phyloP scores from a whole-genome alignment of 2,329 filamentous ascomycete species.

The Akanthomyces muscarius region DNA sequence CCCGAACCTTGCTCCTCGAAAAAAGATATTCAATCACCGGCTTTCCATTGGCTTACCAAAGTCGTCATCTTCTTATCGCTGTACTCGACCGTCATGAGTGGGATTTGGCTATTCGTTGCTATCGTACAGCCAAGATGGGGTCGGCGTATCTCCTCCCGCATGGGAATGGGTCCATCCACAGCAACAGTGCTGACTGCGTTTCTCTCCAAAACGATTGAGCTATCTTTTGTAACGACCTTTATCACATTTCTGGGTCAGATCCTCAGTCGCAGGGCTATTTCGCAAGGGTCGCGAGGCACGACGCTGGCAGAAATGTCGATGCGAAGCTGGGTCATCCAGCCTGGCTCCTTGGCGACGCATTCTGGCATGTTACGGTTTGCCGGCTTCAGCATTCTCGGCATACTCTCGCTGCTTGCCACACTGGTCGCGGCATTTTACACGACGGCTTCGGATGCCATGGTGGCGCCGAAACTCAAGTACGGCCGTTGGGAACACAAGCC shows the following conservation, averaged over 20 bases:
- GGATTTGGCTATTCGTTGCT: constrained; percentile 61
- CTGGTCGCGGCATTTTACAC: constrained; percentile 69
- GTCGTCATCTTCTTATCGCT: constrained; percentile 48
- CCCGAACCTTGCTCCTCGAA: constrained; percentile 33
- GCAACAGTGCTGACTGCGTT: constrained; percentile 65
- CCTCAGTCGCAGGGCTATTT: constrained; percentile 64
- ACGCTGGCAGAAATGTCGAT: constrained; percentile 75
- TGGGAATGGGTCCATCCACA: constrained; percentile 55
- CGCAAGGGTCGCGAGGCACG: constrained; percentile 57
- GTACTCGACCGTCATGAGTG: constrained; percentile 62
- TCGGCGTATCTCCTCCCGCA: constrained; percentile 48
- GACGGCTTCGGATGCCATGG: constrained; percentile 70
- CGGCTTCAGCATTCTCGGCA: constrained; percentile 59
- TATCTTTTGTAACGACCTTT: constrained; percentile 74
- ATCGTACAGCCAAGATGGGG: constrained; percentile 61
- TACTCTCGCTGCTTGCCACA: constrained; percentile 60
- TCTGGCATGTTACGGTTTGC: constrained; percentile 62
- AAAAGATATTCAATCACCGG: constrained; percentile 29
- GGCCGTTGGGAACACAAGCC: constrained; percentile 46
- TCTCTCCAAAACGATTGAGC: constrained; percentile 71
- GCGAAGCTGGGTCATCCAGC: constrained; percentile 70
- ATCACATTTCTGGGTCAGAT: constrained; percentile 72
- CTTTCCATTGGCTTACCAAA: constrained; percentile 46
- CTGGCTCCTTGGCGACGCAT: constrained; percentile 68
- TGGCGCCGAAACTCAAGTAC: constrained; percentile 66